These are phyloP conservation scores for Fusarium siculi DNA, from an alignment of 2,329 filamentous ascomycete genomes.

Conservation along the genomic window DNA sequence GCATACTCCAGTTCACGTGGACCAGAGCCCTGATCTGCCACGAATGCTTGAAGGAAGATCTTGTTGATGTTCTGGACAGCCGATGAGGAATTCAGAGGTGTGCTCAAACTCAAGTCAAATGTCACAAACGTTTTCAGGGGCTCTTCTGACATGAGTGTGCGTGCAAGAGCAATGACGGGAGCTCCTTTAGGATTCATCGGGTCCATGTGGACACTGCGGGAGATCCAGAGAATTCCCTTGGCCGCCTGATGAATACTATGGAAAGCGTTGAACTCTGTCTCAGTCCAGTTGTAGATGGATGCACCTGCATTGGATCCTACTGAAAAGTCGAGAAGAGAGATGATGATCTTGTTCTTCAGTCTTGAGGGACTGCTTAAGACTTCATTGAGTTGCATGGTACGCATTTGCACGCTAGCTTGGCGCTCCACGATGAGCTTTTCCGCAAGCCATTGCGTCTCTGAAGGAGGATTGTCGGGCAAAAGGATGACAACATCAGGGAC, in stretches of 20 bases:
- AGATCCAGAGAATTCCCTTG: constrained; percentile 60
- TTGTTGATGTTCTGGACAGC: constrained; percentile 35
- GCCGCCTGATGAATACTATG: constrained; percentile 51
- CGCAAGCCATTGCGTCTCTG: constrained; percentile 15
- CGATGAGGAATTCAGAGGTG: constrained; percentile 1
- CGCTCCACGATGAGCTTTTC: constrained; percentile 8
- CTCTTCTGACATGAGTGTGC: constrained; percentile 62
- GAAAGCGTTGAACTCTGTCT: constrained; percentile 54
- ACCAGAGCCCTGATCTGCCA: constrained; percentile 6
- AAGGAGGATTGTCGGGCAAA: constrained; percentile 23
- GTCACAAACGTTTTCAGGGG: constrained; percentile 55
- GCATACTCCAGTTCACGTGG: constrained; percentile 57
- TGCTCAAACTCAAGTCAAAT: constrained; percentile 50
- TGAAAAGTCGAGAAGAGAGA: constrained; percentile 60
- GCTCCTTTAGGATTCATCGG: constrained; percentile 50
- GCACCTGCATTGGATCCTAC: constrained; percentile 31
- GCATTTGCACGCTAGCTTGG: neutral
- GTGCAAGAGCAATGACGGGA: constrained; percentile 57
- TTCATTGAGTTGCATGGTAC: constrained; percentile 9
- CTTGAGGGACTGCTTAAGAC: constrained; percentile 16
- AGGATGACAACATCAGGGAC: constrained; percentile 26
- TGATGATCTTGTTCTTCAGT: constrained; percentile 47
- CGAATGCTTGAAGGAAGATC: constrained; percentile 43
- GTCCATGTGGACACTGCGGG: constrained; percentile 54
- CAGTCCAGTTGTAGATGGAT: constrained; percentile 53